A percentile compares a stretch with the other conserved stretches of the same genome.
Conservation (phyloP, 768 basidiomycete genomes). For the Hygrocybe punicea region DNA sequence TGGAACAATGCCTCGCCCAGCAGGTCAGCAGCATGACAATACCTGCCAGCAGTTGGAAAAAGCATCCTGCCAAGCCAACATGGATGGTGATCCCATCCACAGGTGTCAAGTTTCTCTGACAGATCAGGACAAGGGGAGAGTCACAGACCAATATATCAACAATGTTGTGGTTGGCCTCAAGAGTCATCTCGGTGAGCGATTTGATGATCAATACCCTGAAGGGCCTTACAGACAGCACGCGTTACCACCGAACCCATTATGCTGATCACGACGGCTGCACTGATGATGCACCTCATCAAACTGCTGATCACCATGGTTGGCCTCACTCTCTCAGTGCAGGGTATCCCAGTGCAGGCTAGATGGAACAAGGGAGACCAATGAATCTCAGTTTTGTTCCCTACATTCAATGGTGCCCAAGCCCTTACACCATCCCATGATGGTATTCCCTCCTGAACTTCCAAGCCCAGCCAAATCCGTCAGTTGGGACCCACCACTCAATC, state of each 20-base stretch:
- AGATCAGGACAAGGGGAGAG: not conserved
- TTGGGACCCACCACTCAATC: conserved; percentile 2
- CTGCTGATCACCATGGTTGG: not conserved
- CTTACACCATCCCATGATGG: not conserved
- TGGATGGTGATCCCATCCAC: conserved; percentile 1
- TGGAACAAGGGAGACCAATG: not conserved
- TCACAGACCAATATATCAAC: not conserved
- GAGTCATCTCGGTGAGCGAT: conserved; percentile 21
- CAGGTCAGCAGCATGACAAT: conserved; percentile 14
- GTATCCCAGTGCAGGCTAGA: not conserved
- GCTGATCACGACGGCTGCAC: conserved; percentile 5
- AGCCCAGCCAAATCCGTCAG: conserved; percentile 1
- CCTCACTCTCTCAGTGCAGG: not conserved
- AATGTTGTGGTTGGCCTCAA: conserved; percentile 11
- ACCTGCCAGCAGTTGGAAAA: conserved; percentile 6
- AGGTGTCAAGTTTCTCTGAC: not conserved
- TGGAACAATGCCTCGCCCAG: conserved; percentile 11
- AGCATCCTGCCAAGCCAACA: not conserved
- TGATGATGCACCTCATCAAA: conserved; percentile 2
- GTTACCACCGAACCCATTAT: conserved; percentile 15
- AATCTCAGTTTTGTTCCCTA: not conserved
- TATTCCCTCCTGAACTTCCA: not conserved
- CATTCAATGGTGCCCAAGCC: not conserved
- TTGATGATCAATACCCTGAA: conserved; percentile 11
- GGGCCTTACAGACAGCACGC: conserved; percentile 12